A percentile compares a stretch with the other conserved stretches of the same genome.
These are phyloP conservation scores for Endocalyx cinctus DNA, from an alignment of 2,329 filamentous ascomycete species.

Conservation along the genomic window DNA sequence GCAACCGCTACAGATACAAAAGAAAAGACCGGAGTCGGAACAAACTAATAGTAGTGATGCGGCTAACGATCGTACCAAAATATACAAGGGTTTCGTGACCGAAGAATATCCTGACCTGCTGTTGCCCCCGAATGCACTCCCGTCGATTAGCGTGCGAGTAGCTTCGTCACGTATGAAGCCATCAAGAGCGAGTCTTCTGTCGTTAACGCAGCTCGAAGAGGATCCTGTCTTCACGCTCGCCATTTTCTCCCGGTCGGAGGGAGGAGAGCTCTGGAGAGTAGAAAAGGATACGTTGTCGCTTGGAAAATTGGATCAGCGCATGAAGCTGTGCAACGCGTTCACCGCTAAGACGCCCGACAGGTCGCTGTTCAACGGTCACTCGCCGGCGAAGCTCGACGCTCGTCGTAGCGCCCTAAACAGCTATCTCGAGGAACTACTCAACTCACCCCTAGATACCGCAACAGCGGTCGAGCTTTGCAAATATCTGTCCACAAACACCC, in stretches of 20 bases:
- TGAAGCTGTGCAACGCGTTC: constrained; percentile 71
- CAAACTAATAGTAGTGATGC: constrained; percentile 31
- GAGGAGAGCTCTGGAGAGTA: constrained; percentile 82
- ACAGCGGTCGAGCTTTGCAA: constrained; percentile 79
- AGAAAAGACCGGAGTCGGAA: constrained; percentile 23
- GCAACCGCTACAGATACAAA: constrained; percentile 35
- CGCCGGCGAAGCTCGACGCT: constrained; percentile 88
- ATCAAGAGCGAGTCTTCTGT: constrained; percentile 79
- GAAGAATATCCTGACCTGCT: constrained; percentile 85
- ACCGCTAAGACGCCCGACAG: constrained; percentile 76
- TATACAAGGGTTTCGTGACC: constrained; percentile 74
- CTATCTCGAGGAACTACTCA: constrained; percentile 81
- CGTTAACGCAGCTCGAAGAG: constrained; percentile 75
- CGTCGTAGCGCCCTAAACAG: constrained; percentile 73
- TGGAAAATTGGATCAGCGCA: constrained; percentile 72
- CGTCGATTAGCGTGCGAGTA: constrained; percentile 79
- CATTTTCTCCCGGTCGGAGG: constrained; percentile 70
- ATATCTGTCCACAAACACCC: constrained; percentile 69
- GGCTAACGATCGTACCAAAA: constrained; percentile 41
- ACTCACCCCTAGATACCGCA: constrained; percentile 72
- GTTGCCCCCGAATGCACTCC: constrained; percentile 81
- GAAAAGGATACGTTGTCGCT: constrained; percentile 87
- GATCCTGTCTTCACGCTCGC: constrained; percentile 93
- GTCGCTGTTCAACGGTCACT: constrained; percentile 83
- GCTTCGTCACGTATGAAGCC: constrained; percentile 94